Evolutionary conservation across 768 basidiomycete genomes (phyloP), one percentile per base, ranked within the genome.

Genomic region (Tylopilus sp.): DNA sequence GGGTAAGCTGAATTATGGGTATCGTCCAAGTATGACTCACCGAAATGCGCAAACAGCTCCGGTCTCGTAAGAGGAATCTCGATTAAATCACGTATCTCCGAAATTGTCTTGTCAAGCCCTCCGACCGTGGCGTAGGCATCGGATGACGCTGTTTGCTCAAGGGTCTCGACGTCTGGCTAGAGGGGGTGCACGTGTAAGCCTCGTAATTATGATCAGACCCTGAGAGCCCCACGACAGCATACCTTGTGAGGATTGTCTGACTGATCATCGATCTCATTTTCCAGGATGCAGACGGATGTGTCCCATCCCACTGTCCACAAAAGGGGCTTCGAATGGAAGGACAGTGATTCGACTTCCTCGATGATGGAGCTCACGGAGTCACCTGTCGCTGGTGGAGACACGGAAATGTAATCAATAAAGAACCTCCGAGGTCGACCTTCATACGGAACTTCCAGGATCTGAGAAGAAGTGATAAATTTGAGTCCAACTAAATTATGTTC

Each of bases 61-160:
- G 92, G 92, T n/a, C 82, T 81, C 11, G 79, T 83, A 38, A 95
- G 75, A 15, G 93, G 92, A 41, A 94, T 83, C 62, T 95, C 92
- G 36, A 95, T 79, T 33, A 95, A 78, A 62, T 90, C 84, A 21
- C 86, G 78, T 50, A 99, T 91, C 68, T 89, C 83, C 48, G 81
- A 72, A 51, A 99, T 95, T 65, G 97, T 94, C 58, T 83, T 83
- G 62, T 84, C 77, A 36, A 98, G 79, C 2, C 97, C 97, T 18
- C 97, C 97, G 21, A 99, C 85, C 13, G 82, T 75, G 31, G 82
- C 74, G 61, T 95, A 97, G n/a, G 88, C 85, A 51, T 83, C 75
- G 35, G 71, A 67, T 38, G 63, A 59, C 15, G 75, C 60, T 51
- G 56, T 69, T 55, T 75, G 72, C n/a, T 74, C 67, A 45, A 80